Conservation (phyloP, 345 rosid genomes). For the Odontarrhena argentea region DNA sequence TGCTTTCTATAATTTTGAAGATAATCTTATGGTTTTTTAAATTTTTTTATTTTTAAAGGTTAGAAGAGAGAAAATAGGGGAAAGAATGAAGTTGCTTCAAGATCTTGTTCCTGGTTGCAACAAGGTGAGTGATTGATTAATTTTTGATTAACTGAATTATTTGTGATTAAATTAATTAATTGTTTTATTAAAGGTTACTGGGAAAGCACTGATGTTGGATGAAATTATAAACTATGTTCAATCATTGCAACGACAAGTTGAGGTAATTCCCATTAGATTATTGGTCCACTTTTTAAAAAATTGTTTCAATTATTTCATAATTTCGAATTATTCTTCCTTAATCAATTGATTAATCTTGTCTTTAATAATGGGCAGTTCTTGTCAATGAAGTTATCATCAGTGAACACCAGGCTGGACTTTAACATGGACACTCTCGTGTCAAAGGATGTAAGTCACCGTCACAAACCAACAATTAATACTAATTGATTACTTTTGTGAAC, state of each 20-base stretch:
- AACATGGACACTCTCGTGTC: slow-evolving; percentile 58
- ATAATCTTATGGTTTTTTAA: background rate
- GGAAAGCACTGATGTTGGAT: slow-evolving; percentile 88
- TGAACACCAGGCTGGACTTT: slow-evolving; percentile 74
- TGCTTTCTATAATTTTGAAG: background rate
- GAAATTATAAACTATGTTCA: slow-evolving; percentile 91
- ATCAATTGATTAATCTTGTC: background rate
- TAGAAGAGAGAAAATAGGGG: slow-evolving; percentile 93
- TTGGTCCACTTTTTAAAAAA: slow-evolving; percentile 21
- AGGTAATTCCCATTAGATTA: slow-evolving; percentile 52
- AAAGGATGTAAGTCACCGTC: slow-evolving; percentile 71
- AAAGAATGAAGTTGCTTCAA: slow-evolving; percentile 94
- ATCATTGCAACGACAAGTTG: slow-evolving; percentile 92
- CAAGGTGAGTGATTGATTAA: slow-evolving; percentile 50
- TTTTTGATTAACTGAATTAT: background rate
- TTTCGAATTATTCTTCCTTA: background rate
- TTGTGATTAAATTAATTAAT: background rate
- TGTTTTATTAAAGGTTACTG: slow-evolving; percentile 56
- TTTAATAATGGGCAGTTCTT: slow-evolving; percentile 63
- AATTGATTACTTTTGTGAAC: background rate
- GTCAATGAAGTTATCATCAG: slow-evolving; percentile 93
- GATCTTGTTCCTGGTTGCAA: slow-evolving; percentile 98
- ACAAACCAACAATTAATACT: background rate
- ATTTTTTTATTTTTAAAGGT: slow-evolving; percentile 47
- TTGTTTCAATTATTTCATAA: slow-evolving; percentile 31